Conservation (phyloP, 2,329 filamentous ascomycete genomes). For the Verticillium albo-atrum region DNA sequence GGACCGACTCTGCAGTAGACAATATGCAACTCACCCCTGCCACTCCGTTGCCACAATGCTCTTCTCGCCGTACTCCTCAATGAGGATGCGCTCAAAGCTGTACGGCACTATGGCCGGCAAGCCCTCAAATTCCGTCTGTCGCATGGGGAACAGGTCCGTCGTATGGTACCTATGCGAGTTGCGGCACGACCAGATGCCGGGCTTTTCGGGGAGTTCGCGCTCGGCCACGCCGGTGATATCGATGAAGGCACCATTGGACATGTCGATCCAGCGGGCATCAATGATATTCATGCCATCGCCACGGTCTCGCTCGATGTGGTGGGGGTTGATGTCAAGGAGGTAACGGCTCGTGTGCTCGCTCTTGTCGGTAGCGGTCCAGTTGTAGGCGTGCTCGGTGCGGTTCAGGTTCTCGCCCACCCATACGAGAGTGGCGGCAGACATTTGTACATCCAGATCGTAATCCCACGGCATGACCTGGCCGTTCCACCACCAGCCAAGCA, state of each 20-base stretch:
- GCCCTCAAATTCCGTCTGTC: constrained; percentile 70
- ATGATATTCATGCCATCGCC: constrained; percentile 74
- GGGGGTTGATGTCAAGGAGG: constrained; percentile 73
- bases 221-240: constrained; percentile 77
- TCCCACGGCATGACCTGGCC: constrained; percentile 75
- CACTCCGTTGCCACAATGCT: constrained; percentile 57
- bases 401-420: constrained; percentile 65
- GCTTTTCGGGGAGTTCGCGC: constrained; percentile 51
- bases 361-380: constrained; percentile 36
- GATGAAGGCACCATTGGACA: constrained; percentile 70
- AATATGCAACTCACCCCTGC: constrained; percentile 47
- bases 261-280: constrained; percentile 80
- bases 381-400: constrained; percentile 59
- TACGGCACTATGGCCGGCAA: constrained; percentile 66
- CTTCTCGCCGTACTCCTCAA: constrained; percentile 61
- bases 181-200: constrained; percentile 74
- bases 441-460: constrained; percentile 78
- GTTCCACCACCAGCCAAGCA: constrained; percentile 91
- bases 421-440: constrained; percentile 61
- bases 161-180: constrained; percentile 70
- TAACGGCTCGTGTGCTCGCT: constrained; percentile 46
- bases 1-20: neutral
- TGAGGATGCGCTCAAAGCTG: constrained; percentile 60
- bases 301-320: constrained; percentile 54
- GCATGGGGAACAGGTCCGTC: constrained; percentile 71